These are phyloP conservation scores for Middelhovenomyces tepae DNA, from an alignment of 805 yeast genomes.

Conservation along the genomic window DNA sequence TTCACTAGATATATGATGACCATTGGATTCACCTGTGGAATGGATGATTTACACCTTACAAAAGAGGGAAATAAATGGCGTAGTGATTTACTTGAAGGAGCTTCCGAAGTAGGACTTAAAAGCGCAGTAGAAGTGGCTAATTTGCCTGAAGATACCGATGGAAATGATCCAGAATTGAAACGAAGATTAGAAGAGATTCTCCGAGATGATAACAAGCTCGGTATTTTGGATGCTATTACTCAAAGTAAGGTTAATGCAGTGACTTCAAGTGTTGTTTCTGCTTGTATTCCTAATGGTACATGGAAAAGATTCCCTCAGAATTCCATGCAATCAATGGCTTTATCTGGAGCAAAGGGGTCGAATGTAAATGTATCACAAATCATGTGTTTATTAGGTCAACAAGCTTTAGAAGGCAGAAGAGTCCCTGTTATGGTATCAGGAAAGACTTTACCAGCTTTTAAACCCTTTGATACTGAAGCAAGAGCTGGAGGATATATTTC, in stretches of 20 bases:
- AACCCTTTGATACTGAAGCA: constrained; percentile 93
- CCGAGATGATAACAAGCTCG: constrained; percentile 87
- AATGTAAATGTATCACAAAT: constrained; percentile 97
- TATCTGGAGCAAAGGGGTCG: constrained; percentile 99
- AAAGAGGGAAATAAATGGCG: constrained; percentile 88
- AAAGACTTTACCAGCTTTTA: constrained; percentile 92
- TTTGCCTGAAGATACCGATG: constrained; percentile 41
- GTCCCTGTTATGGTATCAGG: constrained; percentile 99
- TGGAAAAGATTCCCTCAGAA: constrained; percentile 93
- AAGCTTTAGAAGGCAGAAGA: constrained; percentile 98
- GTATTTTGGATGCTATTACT: constrained; percentile 90
- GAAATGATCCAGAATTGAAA: constrained; percentile 66
- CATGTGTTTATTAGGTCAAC: constrained; percentile 98
- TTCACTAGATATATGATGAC: constrained; percentile 89
- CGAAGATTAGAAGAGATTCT: constrained; percentile 88
- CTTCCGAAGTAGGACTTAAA: constrained; percentile 74
- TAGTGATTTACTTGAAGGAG: constrained; percentile 64
- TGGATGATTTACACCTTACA: constrained; percentile 95
- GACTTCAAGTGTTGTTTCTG: constrained; percentile 88
- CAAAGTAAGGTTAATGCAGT: constrained; percentile 86
- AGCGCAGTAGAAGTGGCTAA: constrained; percentile 96
- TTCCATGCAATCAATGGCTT: constrained; percentile 98
- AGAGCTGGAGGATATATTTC: constrained; percentile 98
- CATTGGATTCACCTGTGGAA: constrained; percentile 97
- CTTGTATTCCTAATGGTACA: constrained; percentile 94